These are phyloP conservation scores for Lachancea lanzarotensis DNA, from an alignment of 805 yeast genomes.

Conservation along the genomic window DNA sequence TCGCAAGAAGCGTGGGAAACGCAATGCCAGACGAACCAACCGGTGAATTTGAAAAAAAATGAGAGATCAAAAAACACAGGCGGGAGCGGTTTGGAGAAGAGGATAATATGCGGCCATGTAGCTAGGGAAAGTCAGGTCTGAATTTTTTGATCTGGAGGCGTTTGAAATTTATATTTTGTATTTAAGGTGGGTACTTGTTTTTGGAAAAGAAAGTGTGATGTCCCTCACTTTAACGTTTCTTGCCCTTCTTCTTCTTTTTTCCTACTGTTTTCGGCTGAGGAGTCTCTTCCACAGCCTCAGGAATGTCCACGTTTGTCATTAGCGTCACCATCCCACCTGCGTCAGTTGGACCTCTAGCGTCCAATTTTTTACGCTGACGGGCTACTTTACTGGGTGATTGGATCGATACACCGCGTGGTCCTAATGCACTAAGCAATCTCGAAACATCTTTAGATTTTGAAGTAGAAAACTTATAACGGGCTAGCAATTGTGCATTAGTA, in stretches of 20 bases:
- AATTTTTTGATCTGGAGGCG: too few relatives aligned
- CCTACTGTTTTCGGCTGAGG: slow-evolving; percentile 17
- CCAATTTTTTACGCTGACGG: slow-evolving; percentile 11
- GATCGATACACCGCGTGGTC: slow-evolving; percentile 53
- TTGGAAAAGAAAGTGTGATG: neutral
- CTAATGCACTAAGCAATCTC: slow-evolving; percentile 63
- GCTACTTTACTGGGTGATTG: slow-evolving; percentile 20
- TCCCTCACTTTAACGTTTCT: slow-evolving; percentile 17
- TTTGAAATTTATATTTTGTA: too few relatives aligned
- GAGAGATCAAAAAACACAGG: too few relatives aligned
- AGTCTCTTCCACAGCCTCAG: slow-evolving; percentile 18
- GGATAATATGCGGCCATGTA: too few relatives aligned
- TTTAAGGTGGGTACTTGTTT: too few relatives aligned
- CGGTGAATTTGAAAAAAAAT: too few relatives aligned
- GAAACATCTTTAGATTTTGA: slow-evolving; percentile 66
- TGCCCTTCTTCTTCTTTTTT: slow-evolving; percentile 26
- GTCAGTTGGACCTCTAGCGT: slow-evolving; percentile 14
- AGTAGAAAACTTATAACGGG: slow-evolving; percentile 52
- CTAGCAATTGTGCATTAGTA: slow-evolving; percentile 58
- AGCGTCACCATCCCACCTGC: slow-evolving; percentile 23
- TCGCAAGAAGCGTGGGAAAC: slow-evolving; percentile 15
- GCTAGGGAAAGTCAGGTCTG: too few relatives aligned
- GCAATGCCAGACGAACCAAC: neutral
- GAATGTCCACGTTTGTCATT: slow-evolving; percentile 25
- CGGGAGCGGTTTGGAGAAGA: too few relatives aligned